Conservation (phyloP, 768 basidiomycete species). For the Cystofilobasidium ferigula region DNA sequence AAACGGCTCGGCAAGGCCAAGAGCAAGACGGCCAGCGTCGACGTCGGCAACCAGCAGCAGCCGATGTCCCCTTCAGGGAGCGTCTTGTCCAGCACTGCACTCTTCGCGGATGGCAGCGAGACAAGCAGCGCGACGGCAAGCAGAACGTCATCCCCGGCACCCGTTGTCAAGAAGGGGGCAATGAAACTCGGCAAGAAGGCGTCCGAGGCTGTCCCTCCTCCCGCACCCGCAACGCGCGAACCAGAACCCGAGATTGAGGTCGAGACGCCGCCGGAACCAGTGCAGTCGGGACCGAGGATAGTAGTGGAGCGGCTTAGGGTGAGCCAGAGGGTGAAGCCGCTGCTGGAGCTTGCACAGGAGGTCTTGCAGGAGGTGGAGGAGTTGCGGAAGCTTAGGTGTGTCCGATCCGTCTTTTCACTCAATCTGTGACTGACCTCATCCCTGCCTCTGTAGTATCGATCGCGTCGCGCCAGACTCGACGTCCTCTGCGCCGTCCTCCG, state of each 20-base stretch:
- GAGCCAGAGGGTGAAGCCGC: conserved; percentile 29
- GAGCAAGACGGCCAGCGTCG: not conserved
- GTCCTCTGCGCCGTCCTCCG: conserved; percentile 40
- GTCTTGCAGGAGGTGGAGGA: conserved; percentile 29
- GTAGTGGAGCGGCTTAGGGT: conserved; percentile 30
- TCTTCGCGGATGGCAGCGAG: too few relatives aligned
- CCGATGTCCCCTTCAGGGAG: too few relatives aligned
- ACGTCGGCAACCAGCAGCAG: not conserved
- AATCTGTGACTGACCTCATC: not conserved
- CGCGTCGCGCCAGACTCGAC: not conserved
- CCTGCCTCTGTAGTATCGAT: not conserved
- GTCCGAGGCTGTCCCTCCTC: not conserved
- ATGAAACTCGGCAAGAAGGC: conserved; percentile 17
- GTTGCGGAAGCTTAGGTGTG: not conserved
- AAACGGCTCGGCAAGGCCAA: conserved; percentile 20
- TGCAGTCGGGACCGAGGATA: conserved; percentile 26
- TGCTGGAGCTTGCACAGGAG: conserved; percentile 30
- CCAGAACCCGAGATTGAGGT: not conserved
- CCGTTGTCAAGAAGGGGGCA: not conserved
- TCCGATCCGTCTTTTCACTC: not conserved
- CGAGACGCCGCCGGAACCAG: conserved; percentile 22
- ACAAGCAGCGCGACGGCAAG: not conserved
- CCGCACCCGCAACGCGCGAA: not conserved
- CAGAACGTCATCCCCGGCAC: not conserved
- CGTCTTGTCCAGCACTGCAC: not conserved